Base-by-base conservation (phyloP, 2,329 filamentous ascomycete species). In the Fusarium foetens region DNA sequence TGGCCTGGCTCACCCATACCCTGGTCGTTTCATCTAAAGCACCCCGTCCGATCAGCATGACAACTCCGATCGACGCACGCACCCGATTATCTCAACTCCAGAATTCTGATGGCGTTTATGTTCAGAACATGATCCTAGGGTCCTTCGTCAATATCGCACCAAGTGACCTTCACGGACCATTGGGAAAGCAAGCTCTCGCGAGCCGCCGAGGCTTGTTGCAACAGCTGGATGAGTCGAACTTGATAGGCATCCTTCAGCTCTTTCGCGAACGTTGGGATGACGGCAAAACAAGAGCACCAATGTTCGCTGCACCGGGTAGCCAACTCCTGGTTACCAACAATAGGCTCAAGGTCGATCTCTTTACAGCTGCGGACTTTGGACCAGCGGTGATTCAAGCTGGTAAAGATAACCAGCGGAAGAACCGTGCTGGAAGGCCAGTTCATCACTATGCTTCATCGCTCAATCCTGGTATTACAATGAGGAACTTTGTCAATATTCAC, bases 81-180 rank as follows among this genome's bases (percentile, higher is more conserved):
- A 35, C 5, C 6, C 53, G 59, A 10, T 1, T 59, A n/a, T n/a
- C 27, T 3, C 19, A 42, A 1, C 35, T 63, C 0, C 27, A 48
- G 2, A 16, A 41, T 6, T 0, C 4, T 0, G 33, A 29, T 1
- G 42, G 53, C 0, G 21, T 63, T 0, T 48, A 35, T 4, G 6
- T 59, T 14, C 59, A 63, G 12, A 63, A 63, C 7, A 63, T 59
- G 42, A 5, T 63, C 0, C 12, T 63, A 3, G 53, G 17, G 0
- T 63, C 53, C 1, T 59, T 41, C 14, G 23, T 19, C 5, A 39
- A 29, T 3, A n/a, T 63, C 2, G 0, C 14, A 3, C 16, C 29
- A 6, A 17, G 6, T 14, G 3, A 19, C 0, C 6, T 59, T 3
- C 5, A 16, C 0, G 7, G 25, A 4, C 1, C 42, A 21, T 13